phyloP scores from a whole-genome alignment of 257 asterid species.

The Solanum chmielewskii region DNA sequence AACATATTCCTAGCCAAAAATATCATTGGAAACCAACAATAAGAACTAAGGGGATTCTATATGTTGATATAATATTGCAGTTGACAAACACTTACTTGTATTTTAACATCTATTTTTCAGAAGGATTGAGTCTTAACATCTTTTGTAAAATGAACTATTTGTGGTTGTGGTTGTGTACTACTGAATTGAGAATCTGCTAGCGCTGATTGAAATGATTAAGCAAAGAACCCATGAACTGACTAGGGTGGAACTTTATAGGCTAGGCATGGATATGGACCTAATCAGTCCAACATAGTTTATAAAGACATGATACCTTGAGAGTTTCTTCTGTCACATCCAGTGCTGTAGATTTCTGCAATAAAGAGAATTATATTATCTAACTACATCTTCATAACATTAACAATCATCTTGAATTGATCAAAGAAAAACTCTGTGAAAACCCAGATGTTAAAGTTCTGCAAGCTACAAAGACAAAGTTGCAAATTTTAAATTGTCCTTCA shows the following conservation, averaged over 20 bases:
- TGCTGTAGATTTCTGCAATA: conserved; percentile 79
- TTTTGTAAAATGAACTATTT: background rate
- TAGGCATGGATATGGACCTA: background rate
- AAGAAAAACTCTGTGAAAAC: background rate
- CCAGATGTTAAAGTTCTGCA: background rate
- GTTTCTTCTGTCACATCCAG: conserved; percentile 75
- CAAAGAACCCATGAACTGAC: background rate
- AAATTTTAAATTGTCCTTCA: background rate
- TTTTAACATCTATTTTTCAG: background rate
- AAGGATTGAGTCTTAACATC: background rate
- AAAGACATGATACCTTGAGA: conserved; percentile 59
- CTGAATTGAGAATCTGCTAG: background rate
- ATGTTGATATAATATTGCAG: background rate
- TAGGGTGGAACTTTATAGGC: background rate
- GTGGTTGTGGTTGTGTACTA: background rate
- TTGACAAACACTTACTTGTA: background rate
- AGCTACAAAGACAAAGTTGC: background rate
- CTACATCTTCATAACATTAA: background rate
- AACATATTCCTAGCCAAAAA: background rate
- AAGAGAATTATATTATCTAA: conserved; percentile 17
- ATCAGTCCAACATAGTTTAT: background rate
- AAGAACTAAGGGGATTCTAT: background rate
- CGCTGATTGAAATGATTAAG: background rate
- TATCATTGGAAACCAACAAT: background rate
- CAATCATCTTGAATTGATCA: background rate